phyloP scores from a whole-genome alignment of 106 monocot species.

The Posidonia australis region DNA sequence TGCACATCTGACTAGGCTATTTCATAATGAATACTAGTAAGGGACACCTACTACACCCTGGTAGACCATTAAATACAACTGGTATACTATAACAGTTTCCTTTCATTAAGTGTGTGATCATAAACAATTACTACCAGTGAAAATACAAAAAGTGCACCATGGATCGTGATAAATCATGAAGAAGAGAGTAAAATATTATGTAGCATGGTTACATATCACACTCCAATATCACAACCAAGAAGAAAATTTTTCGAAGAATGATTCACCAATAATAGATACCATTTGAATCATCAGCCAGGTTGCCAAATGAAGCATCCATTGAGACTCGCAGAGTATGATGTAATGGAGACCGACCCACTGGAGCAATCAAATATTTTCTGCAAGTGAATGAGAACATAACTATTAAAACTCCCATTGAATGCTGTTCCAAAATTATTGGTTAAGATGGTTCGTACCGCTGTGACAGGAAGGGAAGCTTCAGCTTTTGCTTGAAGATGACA shows the following conservation, averaged over 20 bases:
- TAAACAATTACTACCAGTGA: no score
- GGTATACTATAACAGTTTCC: no score
- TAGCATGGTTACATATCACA: not conserved
- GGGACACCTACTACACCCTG: no score
- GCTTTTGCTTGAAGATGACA: slow-evolving; percentile 1
- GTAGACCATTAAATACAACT: no score
- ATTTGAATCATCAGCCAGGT: slow-evolving; percentile 17
- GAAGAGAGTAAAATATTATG: not conserved
- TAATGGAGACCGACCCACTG: not conserved
- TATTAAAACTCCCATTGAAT: not conserved
- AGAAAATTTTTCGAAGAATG: not conserved
- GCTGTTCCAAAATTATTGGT: not conserved
- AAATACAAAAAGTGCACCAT: no score
- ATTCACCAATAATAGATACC: slow-evolving; percentile 1
- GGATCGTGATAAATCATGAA: no score
- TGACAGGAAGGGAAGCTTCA: slow-evolving; percentile 10
- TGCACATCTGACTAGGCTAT: no score
- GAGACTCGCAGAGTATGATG: slow-evolving; percentile 9
- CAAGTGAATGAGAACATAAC: not conserved
- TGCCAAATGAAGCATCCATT: slow-evolving; percentile 20
- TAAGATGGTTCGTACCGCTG: slow-evolving; percentile 2
- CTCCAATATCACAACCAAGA: not conserved
- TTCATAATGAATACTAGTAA: no score
- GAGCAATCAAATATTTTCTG: not conserved
- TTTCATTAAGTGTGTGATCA: no score